A percentile compares a stretch with the other conserved stretches of the same genome.
Evolutionary conservation across 495 filamentous ascomycete genomes (phyloP).

Genomic region (Penicillium coprophilum): DNA sequence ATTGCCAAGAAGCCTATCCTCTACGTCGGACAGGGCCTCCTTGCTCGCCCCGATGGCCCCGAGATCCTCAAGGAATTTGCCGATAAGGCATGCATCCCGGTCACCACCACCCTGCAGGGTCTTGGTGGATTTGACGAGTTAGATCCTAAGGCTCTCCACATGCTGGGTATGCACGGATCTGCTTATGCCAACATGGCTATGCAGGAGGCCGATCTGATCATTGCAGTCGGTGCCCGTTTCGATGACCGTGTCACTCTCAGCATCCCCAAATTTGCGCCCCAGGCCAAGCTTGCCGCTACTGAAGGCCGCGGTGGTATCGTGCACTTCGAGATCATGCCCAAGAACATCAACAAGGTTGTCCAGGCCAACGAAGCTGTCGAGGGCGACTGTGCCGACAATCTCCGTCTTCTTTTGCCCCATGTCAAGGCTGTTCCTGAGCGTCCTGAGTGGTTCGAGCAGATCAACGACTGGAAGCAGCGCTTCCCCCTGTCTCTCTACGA

Average conservation of each 20-base stretch:
- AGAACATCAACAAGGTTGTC: conserved; percentile 67
- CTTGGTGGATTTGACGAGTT: conserved; percentile 61
- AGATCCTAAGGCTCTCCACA: conserved; percentile 58
- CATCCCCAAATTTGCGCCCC: conserved; percentile 56
- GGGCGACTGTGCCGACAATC: conserved; percentile 63
- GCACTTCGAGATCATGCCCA: conserved; percentile 66
- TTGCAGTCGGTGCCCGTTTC: conserved; percentile 63
- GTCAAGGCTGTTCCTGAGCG: conserved; percentile 63
- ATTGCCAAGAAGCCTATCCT: conserved; percentile 60
- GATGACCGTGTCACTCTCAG: conserved; percentile 61
- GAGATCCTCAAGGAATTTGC: conserved; percentile 54
- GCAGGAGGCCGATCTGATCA: conserved; percentile 63
- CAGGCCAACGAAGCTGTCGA: conserved; percentile 61
- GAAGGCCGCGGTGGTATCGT: conserved; percentile 61
- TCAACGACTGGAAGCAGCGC: conserved; percentile 83
- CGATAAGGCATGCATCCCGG: conserved; percentile 59
- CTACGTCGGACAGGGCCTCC: conserved; percentile 60
- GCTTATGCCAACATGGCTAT: conserved; percentile 66
- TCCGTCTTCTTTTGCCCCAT: conserved; percentile 68
- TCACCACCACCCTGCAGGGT: conserved; percentile 66
- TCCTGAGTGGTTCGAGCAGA: conserved; percentile 82
- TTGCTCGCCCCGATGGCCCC: conserved; percentile 53
- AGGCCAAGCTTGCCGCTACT: conserved; percentile 54
- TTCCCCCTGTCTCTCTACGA: conserved; percentile 79
- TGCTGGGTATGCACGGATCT: conserved; percentile 67